Evolutionary conservation across 2,329 filamentous ascomycete genomes (phyloP).

Genomic region (Cyphellophora europaea): DNA sequence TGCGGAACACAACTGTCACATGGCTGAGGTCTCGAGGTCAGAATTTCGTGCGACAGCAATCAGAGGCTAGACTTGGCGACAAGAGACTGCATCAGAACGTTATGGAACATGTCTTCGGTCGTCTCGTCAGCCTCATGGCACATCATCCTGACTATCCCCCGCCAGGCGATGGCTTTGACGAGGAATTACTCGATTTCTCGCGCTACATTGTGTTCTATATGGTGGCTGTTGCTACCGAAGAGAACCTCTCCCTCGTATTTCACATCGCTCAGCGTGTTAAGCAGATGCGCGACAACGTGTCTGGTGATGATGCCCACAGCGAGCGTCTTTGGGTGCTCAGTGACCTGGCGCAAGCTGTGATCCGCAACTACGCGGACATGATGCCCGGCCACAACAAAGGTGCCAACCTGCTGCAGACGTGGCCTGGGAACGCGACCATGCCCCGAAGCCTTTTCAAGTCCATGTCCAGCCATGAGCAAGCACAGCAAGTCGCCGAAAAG

Average conservation of each 20-base stretch:
- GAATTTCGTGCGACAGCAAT: constrained; percentile 46
- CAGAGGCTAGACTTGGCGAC: constrained; percentile 25
- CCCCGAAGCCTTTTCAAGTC: constrained; percentile 69
- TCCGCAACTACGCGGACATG: constrained; percentile 77
- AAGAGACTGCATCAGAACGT: constrained; percentile 45
- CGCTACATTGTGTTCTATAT: constrained; percentile 88
- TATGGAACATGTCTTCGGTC: constrained; percentile 72
- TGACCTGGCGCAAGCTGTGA: constrained; percentile 73
- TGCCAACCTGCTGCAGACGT: constrained; percentile 62
- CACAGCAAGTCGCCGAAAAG: constrained; percentile 78
- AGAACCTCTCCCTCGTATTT: constrained; percentile 81
- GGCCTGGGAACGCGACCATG: constrained; percentile 69
- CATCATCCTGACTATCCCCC: constrained; percentile 80
- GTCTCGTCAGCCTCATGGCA: constrained; percentile 77
- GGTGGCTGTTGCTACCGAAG: constrained; percentile 68
- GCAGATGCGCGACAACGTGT: constrained; percentile 73
- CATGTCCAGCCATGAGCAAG: constrained; percentile 66
- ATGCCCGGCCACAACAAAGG: constrained; percentile 58
- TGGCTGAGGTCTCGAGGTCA: constrained; percentile 80
- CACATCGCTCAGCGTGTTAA: constrained; percentile 90
- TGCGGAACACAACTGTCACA: constrained; percentile 68
- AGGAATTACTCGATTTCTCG: constrained; percentile 70
- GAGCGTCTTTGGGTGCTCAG: constrained; percentile 67
- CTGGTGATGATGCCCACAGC: constrained; percentile 37
- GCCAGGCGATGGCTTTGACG: constrained; percentile 42